Base-by-base conservation (phyloP, 306 rosid species). In the Rubus parviflorus region DNA sequence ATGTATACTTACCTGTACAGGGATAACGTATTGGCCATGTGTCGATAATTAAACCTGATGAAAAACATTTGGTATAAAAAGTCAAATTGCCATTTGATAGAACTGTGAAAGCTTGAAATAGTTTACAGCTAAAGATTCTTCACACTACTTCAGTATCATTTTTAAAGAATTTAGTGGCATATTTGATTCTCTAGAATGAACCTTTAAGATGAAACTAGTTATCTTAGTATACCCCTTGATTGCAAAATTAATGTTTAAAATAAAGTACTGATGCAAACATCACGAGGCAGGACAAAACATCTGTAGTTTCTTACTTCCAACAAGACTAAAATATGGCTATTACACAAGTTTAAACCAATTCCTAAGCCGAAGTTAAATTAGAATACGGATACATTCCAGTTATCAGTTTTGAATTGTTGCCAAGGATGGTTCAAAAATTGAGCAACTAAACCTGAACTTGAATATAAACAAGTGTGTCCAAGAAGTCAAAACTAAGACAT, bases 1-100 rank as follows among this genome's bases (percentile, higher is more conserved):
- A 22, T 23, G 40, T 41, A 22, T 70, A 42, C 80, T 67, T 78
- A 86, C 98, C 97, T 86, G 65, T 95, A 95, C 83, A 95, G 82
- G 54, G 97, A 95, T 74, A 95, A 73, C 41, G 99, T 92, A 78
- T 95, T 95, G 74, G 99, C 99, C 99, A 95, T 95, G 73, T 95
- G 99, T 71, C 99, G 84, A 74, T 95, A 95, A 68, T 95, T 92
- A 84, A 95, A 95, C 99, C 99, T 95, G 90, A 68, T 81, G 14
- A 74, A 80, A 25, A 78, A 77, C 76, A 77, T 25, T 76, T 62
- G 2, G 63, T 48, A 6, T 56, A 43, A 75, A 72, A 72, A 57
- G 75, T 73, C 56, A 75, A 54, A 75, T 19, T 62, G 63, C 12
- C 75, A 60, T 42, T 37, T 61, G 20, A 52, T 35, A 67, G 49